phyloP scores from a whole-genome alignment of 2,329 filamentous ascomycete species.

The Trichoderma afroharzianum region DNA sequence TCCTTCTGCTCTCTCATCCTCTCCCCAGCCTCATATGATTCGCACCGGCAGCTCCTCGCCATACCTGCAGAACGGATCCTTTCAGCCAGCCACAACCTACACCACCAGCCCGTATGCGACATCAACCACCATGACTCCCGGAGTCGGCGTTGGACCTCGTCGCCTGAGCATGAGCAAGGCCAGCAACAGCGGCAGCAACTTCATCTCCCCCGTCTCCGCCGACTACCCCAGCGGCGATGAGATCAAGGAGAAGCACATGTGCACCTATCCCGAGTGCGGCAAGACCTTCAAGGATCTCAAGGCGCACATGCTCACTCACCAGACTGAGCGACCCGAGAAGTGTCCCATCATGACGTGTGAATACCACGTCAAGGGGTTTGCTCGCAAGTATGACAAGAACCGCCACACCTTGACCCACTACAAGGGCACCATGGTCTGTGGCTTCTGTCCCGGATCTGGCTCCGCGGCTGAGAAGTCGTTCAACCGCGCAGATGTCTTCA shows the following conservation, averaged over 20 bases:
- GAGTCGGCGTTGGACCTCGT: conserved; percentile 42
- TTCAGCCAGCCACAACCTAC: conserved; percentile 49
- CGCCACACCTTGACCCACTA: conserved; percentile 91
- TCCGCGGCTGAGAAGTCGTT: conserved; percentile 91
- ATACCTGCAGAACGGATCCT: conserved; percentile 55
- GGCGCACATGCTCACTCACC: conserved; percentile 92
- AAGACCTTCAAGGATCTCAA: conserved; percentile 87
- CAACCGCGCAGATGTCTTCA: conserved; percentile 93
- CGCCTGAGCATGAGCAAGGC: conserved; percentile 57
- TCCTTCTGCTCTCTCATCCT: conserved; percentile 55
- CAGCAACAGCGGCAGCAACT: conserved; percentile 43
- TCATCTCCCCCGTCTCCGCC: conserved; percentile 59
- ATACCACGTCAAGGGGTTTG: conserved; percentile 89
- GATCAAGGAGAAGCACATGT: conserved; percentile 66
- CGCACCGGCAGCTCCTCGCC: conserved; percentile 63
- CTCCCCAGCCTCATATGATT: conserved; percentile 43
- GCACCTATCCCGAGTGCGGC: conserved; percentile 80
- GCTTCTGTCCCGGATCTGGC: conserved; percentile 86
- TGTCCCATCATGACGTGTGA: conserved; percentile 90
- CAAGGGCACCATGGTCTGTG: conserved; percentile 96
- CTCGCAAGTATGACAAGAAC: conserved; percentile 95
- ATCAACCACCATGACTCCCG: conserved; percentile 30
- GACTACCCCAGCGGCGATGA: conserved; percentile 61
- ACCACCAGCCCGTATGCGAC: conserved; percentile 53
- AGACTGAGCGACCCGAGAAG: conserved; percentile 86